Evolutionary conservation across 345 rosid genomes (phyloP).

Genomic region (Hevea brasiliensis): DNA sequence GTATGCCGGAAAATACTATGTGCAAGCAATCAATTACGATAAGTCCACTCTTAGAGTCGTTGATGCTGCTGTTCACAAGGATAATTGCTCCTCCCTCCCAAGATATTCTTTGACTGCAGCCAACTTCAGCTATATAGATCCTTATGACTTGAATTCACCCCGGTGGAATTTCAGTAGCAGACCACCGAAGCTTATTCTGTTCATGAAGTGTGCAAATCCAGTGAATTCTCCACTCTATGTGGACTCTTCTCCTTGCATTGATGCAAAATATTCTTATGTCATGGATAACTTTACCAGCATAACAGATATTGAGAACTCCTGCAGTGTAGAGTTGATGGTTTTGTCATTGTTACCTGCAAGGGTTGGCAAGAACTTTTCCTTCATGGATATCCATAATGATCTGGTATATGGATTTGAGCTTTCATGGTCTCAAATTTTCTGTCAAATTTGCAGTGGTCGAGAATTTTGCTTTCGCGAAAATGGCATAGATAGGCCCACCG

Average conservation of each 20-base stretch:
- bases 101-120: not conserved
- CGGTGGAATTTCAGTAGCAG: not conserved
- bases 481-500: not conserved
- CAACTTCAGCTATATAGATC: not conserved
- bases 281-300: not conserved
- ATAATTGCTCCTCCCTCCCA: conserved; percentile 23
- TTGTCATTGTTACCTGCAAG: not conserved
- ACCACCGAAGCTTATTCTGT: not conserved
- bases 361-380: not conserved
- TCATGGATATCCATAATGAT: not conserved
- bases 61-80: not conserved
- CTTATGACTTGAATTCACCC: not conserved
- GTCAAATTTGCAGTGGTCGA: not conserved
- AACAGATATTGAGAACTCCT: conserved; percentile 6
- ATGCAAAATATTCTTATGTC: not conserved
- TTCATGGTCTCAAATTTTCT: not conserved
- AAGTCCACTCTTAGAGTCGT: conserved; percentile 13
- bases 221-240: conserved; percentile 13
- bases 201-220: conserved; percentile 8
- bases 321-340: conserved; percentile 6
- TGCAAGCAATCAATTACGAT: conserved; percentile 21
- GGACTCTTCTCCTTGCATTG: not conserved
- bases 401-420: conserved; percentile 12
- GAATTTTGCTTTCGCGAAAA: not conserved
- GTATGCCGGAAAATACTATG: conserved; percentile 15